These are phyloP conservation scores for Penicillium lividum DNA, from an alignment of 495 filamentous ascomycete genomes.

Conservation along the genomic window DNA sequence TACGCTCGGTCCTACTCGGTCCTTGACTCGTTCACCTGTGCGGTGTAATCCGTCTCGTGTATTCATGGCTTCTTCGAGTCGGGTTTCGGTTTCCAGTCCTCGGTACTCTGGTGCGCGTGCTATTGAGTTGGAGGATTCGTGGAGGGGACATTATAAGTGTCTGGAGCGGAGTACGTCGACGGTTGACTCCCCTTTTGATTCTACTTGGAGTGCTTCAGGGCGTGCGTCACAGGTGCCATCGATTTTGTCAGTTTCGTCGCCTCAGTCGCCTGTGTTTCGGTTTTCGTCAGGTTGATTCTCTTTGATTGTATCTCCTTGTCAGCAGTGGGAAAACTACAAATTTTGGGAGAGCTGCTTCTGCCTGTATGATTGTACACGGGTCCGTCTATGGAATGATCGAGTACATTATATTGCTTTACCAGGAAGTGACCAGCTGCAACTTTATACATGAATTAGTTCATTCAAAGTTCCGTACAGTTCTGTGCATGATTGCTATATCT, in stretches of 20 bases:
- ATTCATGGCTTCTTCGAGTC: slow-evolving; percentile 16
- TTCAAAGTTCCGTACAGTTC: background rate
- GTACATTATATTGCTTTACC: background rate
- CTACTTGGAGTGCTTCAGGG: background rate
- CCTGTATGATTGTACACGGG: background rate
- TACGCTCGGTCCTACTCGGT: background rate
- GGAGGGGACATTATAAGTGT: background rate
- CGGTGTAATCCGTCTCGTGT: slow-evolving; percentile 6
- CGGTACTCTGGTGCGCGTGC: background rate
- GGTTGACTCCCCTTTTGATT: background rate
- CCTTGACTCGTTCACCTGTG: background rate
- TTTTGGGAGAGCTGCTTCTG: background rate
- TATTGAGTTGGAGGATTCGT: background rate
- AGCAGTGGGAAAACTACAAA: background rate
- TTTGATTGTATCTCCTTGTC: background rate
- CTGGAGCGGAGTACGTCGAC: slow-evolving; percentile 1
- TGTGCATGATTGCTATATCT: background rate
- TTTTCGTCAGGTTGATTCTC: slow-evolving; percentile 4
- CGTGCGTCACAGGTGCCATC: background rate
- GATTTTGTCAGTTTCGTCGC: background rate
- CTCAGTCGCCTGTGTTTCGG: slow-evolving; percentile 11
- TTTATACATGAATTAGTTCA: background rate
- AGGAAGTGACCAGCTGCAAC: background rate
- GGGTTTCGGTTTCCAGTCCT: background rate
- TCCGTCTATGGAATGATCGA: background rate